Base-by-base conservation (phyloP, 148 eudicot genomes). In the Nepenthes mirabilis region DNA sequence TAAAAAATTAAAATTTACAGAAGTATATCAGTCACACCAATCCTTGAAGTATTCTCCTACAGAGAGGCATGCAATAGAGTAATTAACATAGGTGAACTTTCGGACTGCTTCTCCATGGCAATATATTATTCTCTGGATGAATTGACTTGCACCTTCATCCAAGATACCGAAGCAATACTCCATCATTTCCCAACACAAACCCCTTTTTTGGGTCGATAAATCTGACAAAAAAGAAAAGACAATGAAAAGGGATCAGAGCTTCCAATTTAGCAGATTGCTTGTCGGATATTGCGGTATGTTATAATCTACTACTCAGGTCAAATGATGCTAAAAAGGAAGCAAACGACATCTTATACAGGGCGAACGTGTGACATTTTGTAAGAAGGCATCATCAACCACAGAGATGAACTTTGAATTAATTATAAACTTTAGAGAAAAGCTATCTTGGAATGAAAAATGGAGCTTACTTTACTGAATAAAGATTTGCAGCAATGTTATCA, bases 401-500 rank as follows among this genome's bases (percentile, higher is more conserved):
- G 23, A 12, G 36, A 36, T 13, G 11, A 37, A 2, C 60, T 2
- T 12, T 58, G 14, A 14, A 14, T 40, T 14, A 14, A 32, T 5
- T 35, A 1, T 6, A 59, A 43, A 55, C 14, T 40, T 2, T 5
- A 10, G 6, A 2, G 13, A 6, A 49, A 49, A n/a, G 12, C 2
- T 49, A n/a, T 6, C 52, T 49, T 11, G 2, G 13, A 11, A 49
- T 5, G n/a, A 36, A 58, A 57, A 58, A 37, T 59, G 36, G 56
- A 55, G 49, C 96, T 83, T 63, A 93, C 98, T 88, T 93, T 72
- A 93, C 95, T 66, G 98, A 75, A 73, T 93, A 93, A 6, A 93
- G 96, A 86, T 93, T 93, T 32, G 98, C 96, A 48, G 98, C 96
- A 72, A 93, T 93, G 69, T 86, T 86, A 64, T 93, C 98, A 59